These are phyloP conservation scores for Zelopaecilomyces penicillatus DNA, from an alignment of 2,329 filamentous ascomycete genomes.

Conservation along the genomic window DNA sequence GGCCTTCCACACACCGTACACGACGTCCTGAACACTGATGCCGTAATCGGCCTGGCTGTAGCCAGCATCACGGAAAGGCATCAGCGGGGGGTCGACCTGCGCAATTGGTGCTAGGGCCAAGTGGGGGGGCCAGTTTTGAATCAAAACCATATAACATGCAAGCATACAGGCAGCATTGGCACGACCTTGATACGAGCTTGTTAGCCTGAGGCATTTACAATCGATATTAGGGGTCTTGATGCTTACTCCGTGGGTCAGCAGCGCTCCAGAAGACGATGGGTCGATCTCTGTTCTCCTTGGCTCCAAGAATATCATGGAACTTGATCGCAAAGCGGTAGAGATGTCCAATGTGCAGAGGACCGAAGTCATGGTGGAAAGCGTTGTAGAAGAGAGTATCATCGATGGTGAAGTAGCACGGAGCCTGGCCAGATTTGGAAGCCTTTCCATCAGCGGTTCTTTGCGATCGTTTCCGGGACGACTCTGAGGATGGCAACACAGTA, in stretches of 20 bases:
- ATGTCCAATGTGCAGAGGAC: conserved; percentile 93
- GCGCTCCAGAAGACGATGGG: conserved; percentile 95
- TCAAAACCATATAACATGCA: conserved; percentile 97
- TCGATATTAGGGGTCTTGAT: not conserved
- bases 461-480: conserved; percentile 50
- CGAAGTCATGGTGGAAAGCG: conserved; percentile 97
- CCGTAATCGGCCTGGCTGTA: conserved; percentile 98
- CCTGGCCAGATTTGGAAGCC: conserved; percentile 33
- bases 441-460: conserved; percentile 53
- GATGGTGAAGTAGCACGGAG: conserved; percentile 90
- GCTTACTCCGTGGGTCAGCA: conserved; percentile 80
- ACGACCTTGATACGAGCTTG: conserved; percentile 48
- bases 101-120: conserved; percentile 90
- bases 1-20: conserved; percentile 97
- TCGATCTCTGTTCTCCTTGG: conserved; percentile 80
- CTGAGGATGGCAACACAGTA: conserved; percentile 78
- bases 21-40: conserved; percentile 90
- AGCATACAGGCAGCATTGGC: conserved; percentile 92
- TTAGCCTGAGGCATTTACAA: not conserved
- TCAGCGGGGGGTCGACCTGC: conserved; percentile 91
- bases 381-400: conserved; percentile 93
- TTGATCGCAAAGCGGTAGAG: conserved; percentile 93
- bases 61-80: conserved; percentile 97
- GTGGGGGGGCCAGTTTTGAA: conserved; percentile 96
- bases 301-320: conserved; percentile 89